phyloP scores from a whole-genome alignment of 1,284 basidiomycete species.

The Austroboletus niveus region DNA sequence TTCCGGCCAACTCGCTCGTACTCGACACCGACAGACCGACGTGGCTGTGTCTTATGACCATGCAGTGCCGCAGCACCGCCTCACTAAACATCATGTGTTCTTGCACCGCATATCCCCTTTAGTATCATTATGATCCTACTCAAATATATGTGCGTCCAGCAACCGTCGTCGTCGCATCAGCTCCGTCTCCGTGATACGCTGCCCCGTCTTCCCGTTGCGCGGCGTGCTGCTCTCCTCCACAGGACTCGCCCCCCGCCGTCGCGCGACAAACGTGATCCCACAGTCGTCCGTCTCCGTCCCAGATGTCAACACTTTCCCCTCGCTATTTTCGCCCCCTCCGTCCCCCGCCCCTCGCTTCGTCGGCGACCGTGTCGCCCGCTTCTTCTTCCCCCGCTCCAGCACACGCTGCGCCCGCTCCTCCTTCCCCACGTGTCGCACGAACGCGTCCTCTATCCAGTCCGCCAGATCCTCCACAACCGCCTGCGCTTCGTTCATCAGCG shows the following conservation, averaged over 20 bases:
- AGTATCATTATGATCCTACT: neutral
- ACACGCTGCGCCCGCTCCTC: constrained; percentile 15
- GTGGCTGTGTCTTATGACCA: constrained; percentile 35
- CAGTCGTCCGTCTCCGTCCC: constrained; percentile 66
- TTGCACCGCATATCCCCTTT: constrained; percentile 1
- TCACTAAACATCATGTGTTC: constrained; percentile 7
- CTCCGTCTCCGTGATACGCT: constrained; percentile 75
- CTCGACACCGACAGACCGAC: constrained; percentile 22
- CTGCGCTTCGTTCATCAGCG: constrained; percentile 80
- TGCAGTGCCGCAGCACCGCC: constrained; percentile 36
- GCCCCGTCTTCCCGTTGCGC: constrained; percentile 49
- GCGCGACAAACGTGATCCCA: constrained; percentile 68
- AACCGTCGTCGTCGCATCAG: constrained; percentile 74
- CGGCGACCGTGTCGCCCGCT: constrained; percentile 19
- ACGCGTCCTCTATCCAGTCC: constrained; percentile 89
- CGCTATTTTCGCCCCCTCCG: neutral
- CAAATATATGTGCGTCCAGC: constrained; percentile 60
- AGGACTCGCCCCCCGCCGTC: constrained; percentile 38
- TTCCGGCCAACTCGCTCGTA: constrained; percentile 8
- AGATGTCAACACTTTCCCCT: constrained; percentile 32
- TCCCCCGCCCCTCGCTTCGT: constrained; percentile 17
- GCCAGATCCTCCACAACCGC: constrained; percentile 85
- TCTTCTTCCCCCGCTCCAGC: constrained; percentile 17
- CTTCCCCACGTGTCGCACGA: constrained; percentile 42
- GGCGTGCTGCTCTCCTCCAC: constrained; percentile 34